Base-by-base conservation (phyloP, 345 rosid species). In the Brassica napus region DNA sequence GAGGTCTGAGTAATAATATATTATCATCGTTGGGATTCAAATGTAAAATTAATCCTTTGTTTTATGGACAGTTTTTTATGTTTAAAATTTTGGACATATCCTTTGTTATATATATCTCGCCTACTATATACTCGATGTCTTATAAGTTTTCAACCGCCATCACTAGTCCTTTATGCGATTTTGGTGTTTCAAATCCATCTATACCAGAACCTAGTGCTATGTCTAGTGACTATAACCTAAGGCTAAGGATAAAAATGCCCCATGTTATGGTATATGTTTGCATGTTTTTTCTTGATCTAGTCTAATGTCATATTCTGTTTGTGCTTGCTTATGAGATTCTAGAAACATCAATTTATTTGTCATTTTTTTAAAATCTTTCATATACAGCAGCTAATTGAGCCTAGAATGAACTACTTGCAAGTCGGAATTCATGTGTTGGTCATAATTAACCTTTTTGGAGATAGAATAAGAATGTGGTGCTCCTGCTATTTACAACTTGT, bases 1-100 rank as follows among this genome's bases (percentile, higher is more conserved):
- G 98, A 89, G 96, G 85, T 88, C 95, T 68, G 15, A 75, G 71
- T 85, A 75, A 23, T 42, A 30, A 55, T 69, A 23, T 16, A 57
- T 18, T 24, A 68, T 49, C 54, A 68, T 80, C 65, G 7, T 65
- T 80, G 72, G 72, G 68, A 37, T 74, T 70, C 72, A 81, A 28
- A 69, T 81, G 79, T 81, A 65, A 39, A 58, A 58, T 70, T 75
- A 70, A 75, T 75, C 76, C 76, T 75, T 64, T 64, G 62, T 70
- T 75, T 69, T 64, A 64, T 75, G 76, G 76, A 74, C 83, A 80
- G 83, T 80, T 74, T 18, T 65, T 70, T 80, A 6, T 4, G 8
- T 37, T 18, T 18, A 18, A 37, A 37, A 37, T 37, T 35, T 37
- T 37, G 2, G 10, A 10, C 4, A 42, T 42, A 42, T 42, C 49